Percentiles rank a stretch among this genome's conserved stretches.
phyloP scores from a whole-genome alignment of 352 stramenopile species.

The Pythium aquatile region DNA sequence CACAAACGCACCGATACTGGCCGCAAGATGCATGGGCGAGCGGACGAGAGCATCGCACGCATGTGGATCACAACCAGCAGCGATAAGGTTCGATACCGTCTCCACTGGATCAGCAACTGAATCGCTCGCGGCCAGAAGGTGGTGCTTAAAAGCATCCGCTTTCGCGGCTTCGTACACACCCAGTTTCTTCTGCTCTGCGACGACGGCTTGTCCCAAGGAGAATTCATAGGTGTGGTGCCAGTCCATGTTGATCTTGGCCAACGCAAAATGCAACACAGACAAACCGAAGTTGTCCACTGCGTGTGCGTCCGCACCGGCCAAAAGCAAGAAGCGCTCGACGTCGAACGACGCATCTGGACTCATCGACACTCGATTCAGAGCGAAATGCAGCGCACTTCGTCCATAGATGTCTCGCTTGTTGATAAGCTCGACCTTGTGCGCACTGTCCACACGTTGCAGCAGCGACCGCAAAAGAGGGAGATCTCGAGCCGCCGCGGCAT shows the following conservation, averaged over 20 bases:
- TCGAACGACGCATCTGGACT: slow-evolving; percentile 69
- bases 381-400: slow-evolving; percentile 64
- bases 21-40: slow-evolving; percentile 56
- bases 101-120: slow-evolving; percentile 56
- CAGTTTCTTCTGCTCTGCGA: slow-evolving; percentile 21
- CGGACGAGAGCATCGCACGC: slow-evolving; percentile 45
- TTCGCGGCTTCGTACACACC: slow-evolving; percentile 47
- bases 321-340: slow-evolving; percentile 64
- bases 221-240: slow-evolving; percentile 56
- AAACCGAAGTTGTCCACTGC: slow-evolving; percentile 58
- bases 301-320: slow-evolving; percentile 44
- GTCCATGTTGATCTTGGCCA: slow-evolving; percentile 64
- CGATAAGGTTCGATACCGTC: slow-evolving; percentile 63
- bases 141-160: slow-evolving; percentile 30
- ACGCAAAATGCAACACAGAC: slow-evolving; percentile 56
- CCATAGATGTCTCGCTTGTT: slow-evolving; percentile 47
- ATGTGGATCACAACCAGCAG: slow-evolving; percentile 38
- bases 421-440: slow-evolving; percentile 31
- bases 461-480: slow-evolving; percentile 47
- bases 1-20: slow-evolving; percentile 66
- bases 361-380: slow-evolving; percentile 62
- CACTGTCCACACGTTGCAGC: slow-evolving; percentile 26
- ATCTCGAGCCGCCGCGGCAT: slow-evolving; percentile 58
- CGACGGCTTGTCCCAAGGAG: neutral
- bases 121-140: slow-evolving; percentile 30